Evolutionary conservation across 371 early-diverging fungal species (phyloP), one percentile per base, ranked within the genome.

Genomic region (Mucor plumbeus): DNA sequence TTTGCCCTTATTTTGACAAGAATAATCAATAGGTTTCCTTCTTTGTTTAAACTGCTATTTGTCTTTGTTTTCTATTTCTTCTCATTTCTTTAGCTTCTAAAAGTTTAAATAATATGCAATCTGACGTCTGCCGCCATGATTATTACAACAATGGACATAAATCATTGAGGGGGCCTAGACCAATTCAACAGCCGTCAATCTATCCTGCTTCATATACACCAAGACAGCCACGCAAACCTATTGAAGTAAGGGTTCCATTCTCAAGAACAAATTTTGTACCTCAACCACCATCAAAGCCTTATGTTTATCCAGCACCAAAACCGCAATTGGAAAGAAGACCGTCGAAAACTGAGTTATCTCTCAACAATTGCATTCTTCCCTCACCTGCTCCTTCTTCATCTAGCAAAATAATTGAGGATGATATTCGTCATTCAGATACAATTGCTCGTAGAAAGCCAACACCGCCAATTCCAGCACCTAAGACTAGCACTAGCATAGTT

Each of bases 141-240:
- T 43, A 39, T 43, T 33, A 39, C 43, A 19, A 21, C 40, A n/a
- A 36, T 50, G 21, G 13, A 0, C 50, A 50, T 19, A 8, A 11
- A 3, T 50, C 61, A 8, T n/a, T 67, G 13, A 34, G 67, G 43
- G 68, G 68, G 4, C 68, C 68, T 56, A 67, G 68, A 44, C 57
- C 26, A 17, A 34, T 38, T 44, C 58, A 57, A 15, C 58, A 61
- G 15, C 17, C 6, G 39, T 17, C 19, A n/a, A 58, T 19, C 14
- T 39, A 34, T 38, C 47, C 33, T 10, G 7, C 35, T 5, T 36
- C 43, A n/a, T 67, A 56, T 44, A 62, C 56, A 36, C 62, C 41
- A 19, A 35, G 62, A 21, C 44, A 55, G 2, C 68, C 62, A 38
- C 34, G 61, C 19, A 61, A 13, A 38, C 54, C 61, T 4, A 44